Conservation (phyloP, 2,329 filamentous ascomycete genomes). For the Pseudocercospora crystallina region DNA sequence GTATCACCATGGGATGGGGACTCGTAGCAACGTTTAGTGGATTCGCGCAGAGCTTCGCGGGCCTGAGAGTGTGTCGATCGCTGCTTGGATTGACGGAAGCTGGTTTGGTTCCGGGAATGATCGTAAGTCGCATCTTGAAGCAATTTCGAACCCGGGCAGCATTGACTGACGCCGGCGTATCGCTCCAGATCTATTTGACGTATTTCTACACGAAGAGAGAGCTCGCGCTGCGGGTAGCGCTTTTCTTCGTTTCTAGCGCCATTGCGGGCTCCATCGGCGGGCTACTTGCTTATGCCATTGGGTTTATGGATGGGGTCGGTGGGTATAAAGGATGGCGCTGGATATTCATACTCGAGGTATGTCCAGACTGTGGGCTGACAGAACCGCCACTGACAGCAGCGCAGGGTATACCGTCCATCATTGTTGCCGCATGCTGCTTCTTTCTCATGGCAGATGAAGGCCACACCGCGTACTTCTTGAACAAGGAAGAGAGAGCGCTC, state of each 20-base stretch:
- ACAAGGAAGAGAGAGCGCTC: slow-evolving; percentile 59
- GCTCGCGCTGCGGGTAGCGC: slow-evolving; percentile 43
- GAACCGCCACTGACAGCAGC: too few species aligned
- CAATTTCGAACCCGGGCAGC: too few species aligned
- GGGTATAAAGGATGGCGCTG: slow-evolving; percentile 70
- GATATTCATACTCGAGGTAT: slow-evolving; percentile 63
- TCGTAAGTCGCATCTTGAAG: neutral
- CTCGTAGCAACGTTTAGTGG: slow-evolving; percentile 15
- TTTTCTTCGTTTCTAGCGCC: slow-evolving; percentile 48
- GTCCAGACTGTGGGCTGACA: too few species aligned
- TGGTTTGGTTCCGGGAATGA: neutral
- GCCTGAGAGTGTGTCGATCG: slow-evolving; percentile 13
- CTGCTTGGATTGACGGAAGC: slow-evolving; percentile 19
- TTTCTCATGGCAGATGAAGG: slow-evolving; percentile 64
- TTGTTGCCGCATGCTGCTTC: slow-evolving; percentile 40
- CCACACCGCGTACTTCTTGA: slow-evolving; percentile 62
- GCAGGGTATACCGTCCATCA: slow-evolving; percentile 28
- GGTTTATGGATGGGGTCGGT: slow-evolving; percentile 65
- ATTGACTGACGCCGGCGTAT: too few species aligned
- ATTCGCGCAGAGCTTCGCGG: slow-evolving; percentile 10
- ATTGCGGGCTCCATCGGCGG: slow-evolving; percentile 50
- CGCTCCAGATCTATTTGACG: slow-evolving; percentile 40
- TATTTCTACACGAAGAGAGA: slow-evolving; percentile 48
- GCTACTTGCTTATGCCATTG: slow-evolving; percentile 52
- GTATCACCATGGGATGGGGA: slow-evolving; percentile 51